Evolutionary conservation across 495 filamentous ascomycete species (phyloP).

Genomic region (Xylaria acuta): DNA sequence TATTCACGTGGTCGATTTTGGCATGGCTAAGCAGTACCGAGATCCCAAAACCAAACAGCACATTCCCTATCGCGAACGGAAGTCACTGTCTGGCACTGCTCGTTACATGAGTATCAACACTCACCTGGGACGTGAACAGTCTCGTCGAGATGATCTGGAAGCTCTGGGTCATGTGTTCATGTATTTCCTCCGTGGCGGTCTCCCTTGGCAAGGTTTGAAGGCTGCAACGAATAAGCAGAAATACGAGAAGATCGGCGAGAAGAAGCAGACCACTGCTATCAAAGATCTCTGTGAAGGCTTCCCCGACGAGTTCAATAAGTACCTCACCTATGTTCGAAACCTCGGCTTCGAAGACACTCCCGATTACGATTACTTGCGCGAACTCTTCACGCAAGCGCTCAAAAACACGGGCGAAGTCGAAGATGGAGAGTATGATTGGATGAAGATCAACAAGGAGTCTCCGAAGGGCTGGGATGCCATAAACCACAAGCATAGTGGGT

Average conservation of each 20-base stretch:
- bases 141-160: slow-evolving; percentile 93
- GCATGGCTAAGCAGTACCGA: slow-evolving; percentile 99
- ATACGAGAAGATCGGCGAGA: slow-evolving; percentile 99
- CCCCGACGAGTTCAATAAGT: slow-evolving; percentile 98
- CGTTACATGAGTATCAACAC: slow-evolving; percentile 99
- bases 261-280: slow-evolving; percentile 97
- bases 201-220: slow-evolving; percentile 98
- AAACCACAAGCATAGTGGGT: slow-evolving; percentile 78
- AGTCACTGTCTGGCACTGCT: slow-evolving; percentile 95
- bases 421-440: slow-evolving; percentile 99
- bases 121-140: slow-evolving; percentile 95
- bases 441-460: slow-evolving; percentile 92
- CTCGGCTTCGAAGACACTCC: slow-evolving; percentile 98
- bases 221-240: slow-evolving; percentile 99
- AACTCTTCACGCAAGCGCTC: slow-evolving; percentile 95
- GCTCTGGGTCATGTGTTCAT: slow-evolving; percentile 98
- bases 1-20: slow-evolving; percentile 98
- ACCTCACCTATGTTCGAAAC: slow-evolving; percentile 95
- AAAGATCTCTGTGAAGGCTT: slow-evolving; percentile 97
- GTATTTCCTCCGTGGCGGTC: slow-evolving; percentile 95
- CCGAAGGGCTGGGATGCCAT: slow-evolving; percentile 90
- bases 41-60: slow-evolving; percentile 99
- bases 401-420: slow-evolving; percentile 94
- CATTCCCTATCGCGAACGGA: slow-evolving; percentile 97
- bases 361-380: slow-evolving; percentile 97